A percentile compares a stretch with the other conserved stretches of the same genome.
phyloP scores from a whole-genome alignment of 1,284 basidiomycete species.

The Entoloma clypeatum region DNA sequence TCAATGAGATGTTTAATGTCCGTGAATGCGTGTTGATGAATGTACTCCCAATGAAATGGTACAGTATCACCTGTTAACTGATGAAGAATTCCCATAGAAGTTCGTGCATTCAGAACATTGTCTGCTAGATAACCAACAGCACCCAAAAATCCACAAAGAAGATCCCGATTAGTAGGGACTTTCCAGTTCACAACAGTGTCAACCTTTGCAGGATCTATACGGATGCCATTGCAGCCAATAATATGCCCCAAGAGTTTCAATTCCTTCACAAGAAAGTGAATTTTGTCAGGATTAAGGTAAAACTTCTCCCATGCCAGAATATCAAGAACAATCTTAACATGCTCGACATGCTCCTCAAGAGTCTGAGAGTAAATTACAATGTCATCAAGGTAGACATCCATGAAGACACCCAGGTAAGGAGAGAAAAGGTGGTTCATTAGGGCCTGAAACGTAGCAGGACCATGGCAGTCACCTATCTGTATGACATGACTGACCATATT shows the following conservation, averaged over 20 bases:
- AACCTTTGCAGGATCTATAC: constrained; percentile 7
- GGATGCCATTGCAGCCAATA: constrained; percentile 1
- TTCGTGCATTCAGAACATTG: constrained; percentile 10
- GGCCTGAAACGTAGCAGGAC: constrained; percentile 9
- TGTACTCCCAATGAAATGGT: constrained; percentile 27
- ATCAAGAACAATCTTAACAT: constrained; percentile 1
- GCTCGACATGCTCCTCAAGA: constrained; percentile 1
- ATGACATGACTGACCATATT: constrained; percentile 34
- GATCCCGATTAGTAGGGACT: neutral
- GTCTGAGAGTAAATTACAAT: neutral
- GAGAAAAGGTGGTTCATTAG: constrained; percentile 29
- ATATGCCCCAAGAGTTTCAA: neutral
- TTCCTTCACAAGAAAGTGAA: constrained; percentile 1
- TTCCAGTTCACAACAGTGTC: constrained; percentile 6
- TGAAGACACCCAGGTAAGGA: constrained; percentile 20
- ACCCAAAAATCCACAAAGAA: neutral
- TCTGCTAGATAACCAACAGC: neutral
- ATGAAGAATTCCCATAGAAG: constrained; percentile 28
- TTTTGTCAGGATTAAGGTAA: neutral
- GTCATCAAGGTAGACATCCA: constrained; percentile 2
- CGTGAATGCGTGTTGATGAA: constrained; percentile 30
- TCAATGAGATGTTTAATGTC: constrained; percentile 27
- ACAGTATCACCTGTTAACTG: constrained; percentile 19
- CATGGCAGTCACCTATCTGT: constrained; percentile 18
- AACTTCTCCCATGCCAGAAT: constrained; percentile 1